Conservation (phyloP, 352 stramenopile genomes). For the Globisporangium spiculum region DNA sequence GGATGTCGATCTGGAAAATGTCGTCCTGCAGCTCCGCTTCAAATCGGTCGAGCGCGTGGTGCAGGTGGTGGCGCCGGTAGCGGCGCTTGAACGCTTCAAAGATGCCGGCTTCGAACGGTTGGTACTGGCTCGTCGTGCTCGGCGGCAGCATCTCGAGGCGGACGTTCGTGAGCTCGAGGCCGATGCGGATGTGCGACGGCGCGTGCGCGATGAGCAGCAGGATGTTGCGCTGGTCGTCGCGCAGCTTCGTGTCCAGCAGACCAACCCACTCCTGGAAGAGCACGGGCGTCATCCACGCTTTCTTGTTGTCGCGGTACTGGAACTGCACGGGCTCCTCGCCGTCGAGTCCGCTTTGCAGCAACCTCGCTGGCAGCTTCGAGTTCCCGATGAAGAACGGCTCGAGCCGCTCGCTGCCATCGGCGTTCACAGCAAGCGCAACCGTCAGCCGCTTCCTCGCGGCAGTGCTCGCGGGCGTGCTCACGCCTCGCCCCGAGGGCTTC, state of each 20-base stretch:
- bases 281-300: constrained; percentile 55
- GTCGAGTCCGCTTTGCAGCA: constrained; percentile 6
- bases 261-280: constrained; percentile 60
- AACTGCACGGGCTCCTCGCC: constrained; percentile 20
- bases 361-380: constrained; percentile 21
- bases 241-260: constrained; percentile 45
- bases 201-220: constrained; percentile 40
- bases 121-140: constrained; percentile 24
- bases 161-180: constrained; percentile 53
- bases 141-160: constrained; percentile 46
- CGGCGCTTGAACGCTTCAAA: constrained; percentile 48
- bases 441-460: constrained; percentile 32
- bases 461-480: constrained; percentile 13
- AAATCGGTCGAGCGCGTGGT: constrained; percentile 49
- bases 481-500: constrained; percentile 29
- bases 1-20: constrained; percentile 41
- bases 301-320: constrained; percentile 54
- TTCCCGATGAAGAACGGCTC: constrained; percentile 54
- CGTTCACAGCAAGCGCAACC: constrained; percentile 40
- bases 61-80: constrained; percentile 52
- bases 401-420: constrained; percentile 48
- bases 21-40: constrained; percentile 41
- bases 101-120: constrained; percentile 42
- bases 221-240: constrained; percentile 38
- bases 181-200: constrained; percentile 45